Evolutionary conservation across 2,329 filamentous ascomycete species (phyloP), one percentile per base, ranked within the genome.

Genomic region (Trichoderma lentiforme): DNA sequence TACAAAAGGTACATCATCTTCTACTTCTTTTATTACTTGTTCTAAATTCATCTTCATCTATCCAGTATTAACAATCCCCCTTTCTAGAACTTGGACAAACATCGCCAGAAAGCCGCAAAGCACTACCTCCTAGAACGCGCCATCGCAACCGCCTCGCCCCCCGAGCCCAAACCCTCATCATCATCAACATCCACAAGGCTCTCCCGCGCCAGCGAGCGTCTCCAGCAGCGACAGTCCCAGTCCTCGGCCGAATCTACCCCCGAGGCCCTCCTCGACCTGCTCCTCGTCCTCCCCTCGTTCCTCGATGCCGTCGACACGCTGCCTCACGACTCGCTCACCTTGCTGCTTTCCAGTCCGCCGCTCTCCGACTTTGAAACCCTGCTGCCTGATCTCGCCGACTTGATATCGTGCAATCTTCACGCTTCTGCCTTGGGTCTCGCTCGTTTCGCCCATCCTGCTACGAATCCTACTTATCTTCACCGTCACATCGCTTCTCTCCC

Each of bases 391-490:
- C 80, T 91, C 21, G 79, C 83, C 1, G 76, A 79, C 2, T 79
- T 89, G 6, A 73, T 90, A 21, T 88, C 87, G 3, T 76, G 81
- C 0, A 81, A 82, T n/a, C 82, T 91, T 0, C 85, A 86, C 69
- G 77, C 81, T 1, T 83, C 84, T 15, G 87, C 88, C 30, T 80
- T 84, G 15, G 76, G 81, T 18, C 81, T 89, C 28, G 83, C 86
- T 1, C 84, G 87, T 51, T 80, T 87, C 39, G 78, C 83, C 3
- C 82, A 84, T 73, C 86, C 86, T 0, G 80, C 80, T 18, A 87
- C 85, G 1, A 88, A 88, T 77, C 82, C 86, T 0, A 87, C 87
- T 24, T 88, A 84, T 76, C 81, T 90, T n/a, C 89, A 90, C 80
- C 87, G 89, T 24, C 79, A 83, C 28, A 85, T 91, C 64, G 82